Percentiles rank a stretch among this genome's conserved stretches.
phyloP scores from a whole-genome alignment of 2,329 filamentous ascomycete species.

The Colletotrichum sansevieriae region DNA sequence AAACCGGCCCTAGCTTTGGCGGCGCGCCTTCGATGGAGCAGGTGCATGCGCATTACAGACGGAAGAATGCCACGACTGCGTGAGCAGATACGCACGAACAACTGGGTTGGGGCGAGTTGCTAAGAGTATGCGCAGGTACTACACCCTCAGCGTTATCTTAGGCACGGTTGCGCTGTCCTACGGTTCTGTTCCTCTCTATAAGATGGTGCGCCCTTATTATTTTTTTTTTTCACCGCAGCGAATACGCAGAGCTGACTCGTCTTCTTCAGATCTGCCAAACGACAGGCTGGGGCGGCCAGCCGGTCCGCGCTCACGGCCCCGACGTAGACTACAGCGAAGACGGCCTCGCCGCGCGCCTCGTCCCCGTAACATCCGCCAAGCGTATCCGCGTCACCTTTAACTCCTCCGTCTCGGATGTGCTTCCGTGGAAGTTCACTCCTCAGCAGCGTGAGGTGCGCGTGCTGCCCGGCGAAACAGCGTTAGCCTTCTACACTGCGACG shows the following conservation, averaged over 20 bases:
- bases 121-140: constrained; percentile 66
- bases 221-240: neutral
- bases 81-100: constrained; percentile 41
- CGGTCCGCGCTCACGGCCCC: constrained; percentile 79
- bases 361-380: constrained; percentile 83
- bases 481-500: constrained; percentile 97
- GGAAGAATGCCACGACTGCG: constrained; percentile 74
- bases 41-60: constrained; percentile 72
- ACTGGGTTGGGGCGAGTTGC: constrained; percentile 19
- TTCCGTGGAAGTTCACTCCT: constrained; percentile 97
- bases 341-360: constrained; percentile 81
- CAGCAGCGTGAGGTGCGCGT: constrained; percentile 98
- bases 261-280: constrained; percentile 79
- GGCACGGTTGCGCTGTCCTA: constrained; percentile 86
- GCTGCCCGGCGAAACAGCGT: constrained; percentile 92
- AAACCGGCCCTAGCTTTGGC: constrained; percentile 43
- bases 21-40: constrained; percentile 67
- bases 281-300: constrained; percentile 93
- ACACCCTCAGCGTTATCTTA: constrained; percentile 81
- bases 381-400: constrained; percentile 97
- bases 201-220: constrained; percentile 71
- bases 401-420: constrained; percentile 91
- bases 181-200: constrained; percentile 87
- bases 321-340: constrained; percentile 59
- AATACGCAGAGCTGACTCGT: constrained; percentile 30